Conservation (phyloP, 495 filamentous ascomycete species). For the Neurospora discreta region DNA sequence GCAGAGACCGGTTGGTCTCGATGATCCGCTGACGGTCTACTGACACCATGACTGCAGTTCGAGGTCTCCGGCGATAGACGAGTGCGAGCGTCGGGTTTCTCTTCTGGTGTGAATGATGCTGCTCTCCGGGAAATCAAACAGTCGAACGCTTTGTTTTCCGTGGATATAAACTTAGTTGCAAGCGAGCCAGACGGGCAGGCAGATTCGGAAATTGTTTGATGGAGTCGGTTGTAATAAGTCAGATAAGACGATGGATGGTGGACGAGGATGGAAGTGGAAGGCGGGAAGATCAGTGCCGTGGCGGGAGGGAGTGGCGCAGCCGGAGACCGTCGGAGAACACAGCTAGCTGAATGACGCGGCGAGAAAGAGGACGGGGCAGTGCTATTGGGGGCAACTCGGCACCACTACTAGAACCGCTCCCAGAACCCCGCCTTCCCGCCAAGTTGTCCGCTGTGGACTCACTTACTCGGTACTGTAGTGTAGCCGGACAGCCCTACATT, state of each 20-base stretch:
- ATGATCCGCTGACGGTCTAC: slow-evolving; percentile 37
- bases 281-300: background rate
- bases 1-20: slow-evolving; percentile 69
- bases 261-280: background rate
- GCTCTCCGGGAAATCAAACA: background rate
- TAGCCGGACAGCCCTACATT: no score
- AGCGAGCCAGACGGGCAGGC: background rate
- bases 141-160: background rate
- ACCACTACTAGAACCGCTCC: background rate
- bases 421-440: background rate
- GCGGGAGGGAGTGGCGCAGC: background rate
- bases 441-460: background rate
- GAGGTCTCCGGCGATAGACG: background rate
- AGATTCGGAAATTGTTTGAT: background rate
- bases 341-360: background rate
- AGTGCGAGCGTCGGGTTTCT: background rate
- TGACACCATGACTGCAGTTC: slow-evolving; percentile 23
- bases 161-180: background rate
- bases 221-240: background rate
- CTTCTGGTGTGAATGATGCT: background rate
- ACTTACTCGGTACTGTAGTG: no score
- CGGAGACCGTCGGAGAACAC: background rate
- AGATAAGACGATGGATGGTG: background rate
- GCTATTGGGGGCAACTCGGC: background rate
- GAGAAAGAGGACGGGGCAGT: background rate